A percentile compares a stretch with the other conserved stretches of the same genome.
These are phyloP conservation scores for Wickerhamomyces queroliae DNA, from an alignment of 805 yeast species.

Conservation along the genomic window DNA sequence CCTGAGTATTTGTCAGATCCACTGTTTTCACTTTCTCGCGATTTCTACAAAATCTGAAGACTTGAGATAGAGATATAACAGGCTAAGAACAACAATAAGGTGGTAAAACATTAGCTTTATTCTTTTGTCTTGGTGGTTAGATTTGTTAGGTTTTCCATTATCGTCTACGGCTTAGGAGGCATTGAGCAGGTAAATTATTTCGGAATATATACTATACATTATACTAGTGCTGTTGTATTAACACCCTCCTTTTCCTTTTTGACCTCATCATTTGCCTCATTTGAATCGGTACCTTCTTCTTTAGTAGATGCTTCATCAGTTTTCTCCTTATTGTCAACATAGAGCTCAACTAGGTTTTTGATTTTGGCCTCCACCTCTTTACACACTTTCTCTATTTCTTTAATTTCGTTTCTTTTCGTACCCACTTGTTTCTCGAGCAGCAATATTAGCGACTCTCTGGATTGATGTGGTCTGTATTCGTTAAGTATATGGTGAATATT, in stretches of 20 bases:
- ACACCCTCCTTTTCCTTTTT: not conserved
- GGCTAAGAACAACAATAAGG: too few species aligned
- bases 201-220: too few species aligned
- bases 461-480: constrained; percentile 92
- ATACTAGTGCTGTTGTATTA: too few species aligned
- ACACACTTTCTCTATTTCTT: constrained; percentile 33
- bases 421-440: constrained; percentile 67
- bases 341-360: constrained; percentile 23
- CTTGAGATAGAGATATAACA: too few species aligned
- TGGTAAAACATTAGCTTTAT: too few species aligned
- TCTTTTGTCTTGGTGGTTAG: too few species aligned
- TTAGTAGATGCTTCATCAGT: not conserved
- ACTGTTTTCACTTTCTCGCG: too few species aligned
- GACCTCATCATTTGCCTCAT: not conserved
- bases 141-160: too few species aligned
- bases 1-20: too few species aligned
- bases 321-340: constrained; percentile 15
- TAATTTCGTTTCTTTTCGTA: constrained; percentile 50
- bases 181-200: too few species aligned
- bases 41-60: too few species aligned
- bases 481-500: constrained; percentile 90
- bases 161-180: too few species aligned
- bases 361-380: constrained; percentile 34
- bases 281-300: not conserved
- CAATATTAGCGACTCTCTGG: constrained; percentile 81